Percentiles rank a stretch among this genome's conserved stretches.
Evolutionary conservation across 805 yeast genomes (phyloP).

Genomic region (Millerago galiae): DNA sequence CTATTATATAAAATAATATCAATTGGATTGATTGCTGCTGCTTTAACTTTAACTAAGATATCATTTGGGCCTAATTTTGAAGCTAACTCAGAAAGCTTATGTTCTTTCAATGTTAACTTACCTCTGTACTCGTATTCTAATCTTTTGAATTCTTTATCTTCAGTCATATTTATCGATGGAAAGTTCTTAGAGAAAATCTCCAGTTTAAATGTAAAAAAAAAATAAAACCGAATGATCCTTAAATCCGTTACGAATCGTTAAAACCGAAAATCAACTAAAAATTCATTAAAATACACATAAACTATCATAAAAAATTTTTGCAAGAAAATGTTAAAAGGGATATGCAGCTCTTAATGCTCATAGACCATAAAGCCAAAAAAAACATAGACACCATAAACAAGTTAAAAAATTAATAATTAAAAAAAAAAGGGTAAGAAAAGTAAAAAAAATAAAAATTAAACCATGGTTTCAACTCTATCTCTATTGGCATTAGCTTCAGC

Average conservation of each 20-base stretch:
- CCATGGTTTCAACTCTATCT: conserved; percentile 12
- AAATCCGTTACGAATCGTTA: too few relatives aligned
- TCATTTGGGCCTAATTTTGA: conserved; percentile 31
- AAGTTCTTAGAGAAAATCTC: too few relatives aligned
- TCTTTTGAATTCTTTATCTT: conserved; percentile 7
- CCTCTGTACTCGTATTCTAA: conserved; percentile 14
- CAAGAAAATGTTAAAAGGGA: too few relatives aligned
- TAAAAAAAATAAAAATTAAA: conserved; percentile 1
- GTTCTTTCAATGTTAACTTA: conserved; percentile 6
- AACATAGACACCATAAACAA: neutral
- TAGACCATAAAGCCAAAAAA: neutral
- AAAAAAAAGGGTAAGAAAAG: neutral
- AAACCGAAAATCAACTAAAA: too few relatives aligned
- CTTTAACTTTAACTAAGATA: conserved; percentile 39
- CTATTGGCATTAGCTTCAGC: conserved; percentile 1
- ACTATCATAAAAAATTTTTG: too few relatives aligned
- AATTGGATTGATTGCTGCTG: conserved; percentile 52
- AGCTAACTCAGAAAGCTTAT: conserved; percentile 18
- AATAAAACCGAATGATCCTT: too few relatives aligned
- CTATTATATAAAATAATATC: conserved; percentile 40
- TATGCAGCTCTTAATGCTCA: too few relatives aligned
- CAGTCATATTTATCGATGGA: conserved; percentile 1
- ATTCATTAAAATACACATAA: too few relatives aligned
- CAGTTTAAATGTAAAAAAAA: too few relatives aligned
- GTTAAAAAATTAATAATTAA: neutral